Conservation (phyloP, 1,139 yeast species). For the Suhomyces wounanorum region DNA sequence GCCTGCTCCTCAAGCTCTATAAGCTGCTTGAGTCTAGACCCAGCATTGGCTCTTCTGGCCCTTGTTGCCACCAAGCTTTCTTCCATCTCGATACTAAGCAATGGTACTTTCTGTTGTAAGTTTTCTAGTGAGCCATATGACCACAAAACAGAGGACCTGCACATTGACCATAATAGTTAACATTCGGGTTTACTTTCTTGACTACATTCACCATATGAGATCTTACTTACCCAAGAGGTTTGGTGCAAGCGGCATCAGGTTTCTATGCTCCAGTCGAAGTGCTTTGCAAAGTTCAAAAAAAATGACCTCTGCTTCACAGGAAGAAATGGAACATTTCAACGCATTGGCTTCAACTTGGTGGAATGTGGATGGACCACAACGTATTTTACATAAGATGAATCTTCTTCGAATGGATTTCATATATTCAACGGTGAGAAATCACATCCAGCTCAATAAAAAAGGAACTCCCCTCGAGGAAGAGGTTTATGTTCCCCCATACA, state of each 20-base stretch:
- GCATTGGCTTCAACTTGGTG: conserved; percentile 91
- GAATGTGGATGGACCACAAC: conserved; percentile 91
- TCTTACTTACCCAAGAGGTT: not conserved
- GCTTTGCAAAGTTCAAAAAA: conserved; percentile 10
- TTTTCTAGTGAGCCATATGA: not conserved
- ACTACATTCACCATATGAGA: not conserved
- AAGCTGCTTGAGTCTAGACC: conserved; percentile 74
- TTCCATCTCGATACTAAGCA: conserved; percentile 15
- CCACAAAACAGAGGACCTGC: not conserved
- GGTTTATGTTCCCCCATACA: conserved; percentile 78
- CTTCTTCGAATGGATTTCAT: conserved; percentile 85
- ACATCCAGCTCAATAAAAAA: conserved; percentile 46
- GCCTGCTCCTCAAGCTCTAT: conserved; percentile 65
- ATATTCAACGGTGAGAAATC: conserved; percentile 54
- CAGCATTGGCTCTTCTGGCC: conserved; percentile 84
- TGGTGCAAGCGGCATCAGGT: not conserved
- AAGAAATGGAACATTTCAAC: conserved; percentile 79
- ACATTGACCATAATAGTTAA: not conserved
- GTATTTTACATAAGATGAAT: conserved; percentile 94
- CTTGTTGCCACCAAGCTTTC: conserved; percentile 70
- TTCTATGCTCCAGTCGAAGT: not conserved
- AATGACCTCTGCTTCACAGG: conserved; percentile 37
- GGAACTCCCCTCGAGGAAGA: conserved; percentile 44
- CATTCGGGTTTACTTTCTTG: not conserved
- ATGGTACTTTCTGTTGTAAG: not conserved